Conservation (phyloP, 371 early-diverging fungal species). For the Choanephora cucurbitarum region DNA sequence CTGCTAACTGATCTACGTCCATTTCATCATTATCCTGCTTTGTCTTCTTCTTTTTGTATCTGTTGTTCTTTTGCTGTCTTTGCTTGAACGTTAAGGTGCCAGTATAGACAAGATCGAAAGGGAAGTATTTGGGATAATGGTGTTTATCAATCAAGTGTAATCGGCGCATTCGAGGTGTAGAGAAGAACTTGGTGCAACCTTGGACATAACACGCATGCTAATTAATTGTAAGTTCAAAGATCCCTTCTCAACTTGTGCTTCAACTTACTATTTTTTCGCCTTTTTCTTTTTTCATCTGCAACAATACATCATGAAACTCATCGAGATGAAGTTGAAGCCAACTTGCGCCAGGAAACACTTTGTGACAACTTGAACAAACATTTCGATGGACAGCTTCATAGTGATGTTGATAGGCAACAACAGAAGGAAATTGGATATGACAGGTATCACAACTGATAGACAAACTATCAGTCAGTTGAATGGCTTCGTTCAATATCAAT, state of each 20-base stretch:
- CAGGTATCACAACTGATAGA: constrained; percentile 29
- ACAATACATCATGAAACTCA: constrained; percentile 56
- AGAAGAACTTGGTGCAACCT: constrained; percentile 53
- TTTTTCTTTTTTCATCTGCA: constrained; percentile 52
- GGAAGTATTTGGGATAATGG: constrained; percentile 62
- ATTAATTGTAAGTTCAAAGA: no score
- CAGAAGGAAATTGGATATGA: constrained; percentile 18
- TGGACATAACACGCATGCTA: constrained; percentile 78
- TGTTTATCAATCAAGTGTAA: constrained; percentile 72
- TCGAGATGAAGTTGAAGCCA: constrained; percentile 60
- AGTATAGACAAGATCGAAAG: constrained; percentile 63
- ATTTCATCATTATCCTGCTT: no score
- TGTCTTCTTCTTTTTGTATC: constrained; percentile 5
- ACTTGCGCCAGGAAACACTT: constrained; percentile 51
- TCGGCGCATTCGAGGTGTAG: constrained; percentile 54
- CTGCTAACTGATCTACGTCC: constrained; percentile 26
- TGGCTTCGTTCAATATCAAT: constrained; percentile 17
- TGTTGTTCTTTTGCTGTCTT: constrained; percentile 19
- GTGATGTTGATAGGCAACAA: constrained; percentile 56
- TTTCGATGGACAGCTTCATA: constrained; percentile 59
- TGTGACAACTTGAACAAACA: constrained; percentile 53
- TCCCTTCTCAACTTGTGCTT: not conserved
- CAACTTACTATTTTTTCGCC: constrained; percentile 62
- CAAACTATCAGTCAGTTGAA: constrained; percentile 29
- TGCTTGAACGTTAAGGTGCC: constrained; percentile 49